Evolutionary conservation across 306 rosid genomes (phyloP).

Genomic region (Cajanus cajan): DNA sequence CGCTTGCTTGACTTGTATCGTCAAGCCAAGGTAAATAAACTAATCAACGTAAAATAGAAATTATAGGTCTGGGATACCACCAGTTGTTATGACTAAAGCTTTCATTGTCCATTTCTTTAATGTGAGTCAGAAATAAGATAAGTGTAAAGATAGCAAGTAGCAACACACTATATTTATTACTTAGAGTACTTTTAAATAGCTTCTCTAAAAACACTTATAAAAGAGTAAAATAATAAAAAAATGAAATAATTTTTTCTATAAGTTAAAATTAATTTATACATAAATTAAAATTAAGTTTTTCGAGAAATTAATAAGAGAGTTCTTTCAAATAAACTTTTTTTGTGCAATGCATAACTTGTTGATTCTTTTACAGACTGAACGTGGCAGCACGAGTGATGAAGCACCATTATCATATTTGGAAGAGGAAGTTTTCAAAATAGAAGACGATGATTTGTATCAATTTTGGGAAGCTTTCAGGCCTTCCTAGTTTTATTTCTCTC

Average conservation of each 20-base stretch:
- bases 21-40: conserved; percentile 67
- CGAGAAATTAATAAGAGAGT: too few species aligned
- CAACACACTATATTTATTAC: neutral
- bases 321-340: too few species aligned
- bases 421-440: conserved; percentile 31
- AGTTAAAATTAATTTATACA: too few species aligned
- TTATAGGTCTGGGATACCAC: neutral
- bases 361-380: conserved; percentile 61
- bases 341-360: conserved; percentile 2
- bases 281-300: too few species aligned
- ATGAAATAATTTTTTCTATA: too few species aligned
- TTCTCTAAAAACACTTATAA: too few species aligned
- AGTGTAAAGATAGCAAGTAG: neutral
- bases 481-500: conserved; percentile 11
- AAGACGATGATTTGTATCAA: conserved; percentile 43
- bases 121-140: neutral
- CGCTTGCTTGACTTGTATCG: conserved; percentile 72
- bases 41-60: neutral
- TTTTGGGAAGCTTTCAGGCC: conserved; percentile 32
- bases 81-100: neutral
- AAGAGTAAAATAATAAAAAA: too few species aligned
- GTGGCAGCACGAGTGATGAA: conserved; percentile 41
- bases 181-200: too few species aligned
- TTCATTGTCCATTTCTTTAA: neutral
- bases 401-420: conserved; percentile 31